These are phyloP conservation scores for Persicaria maculosa DNA, from an alignment of 148 eudicot genomes.

Conservation along the genomic window DNA sequence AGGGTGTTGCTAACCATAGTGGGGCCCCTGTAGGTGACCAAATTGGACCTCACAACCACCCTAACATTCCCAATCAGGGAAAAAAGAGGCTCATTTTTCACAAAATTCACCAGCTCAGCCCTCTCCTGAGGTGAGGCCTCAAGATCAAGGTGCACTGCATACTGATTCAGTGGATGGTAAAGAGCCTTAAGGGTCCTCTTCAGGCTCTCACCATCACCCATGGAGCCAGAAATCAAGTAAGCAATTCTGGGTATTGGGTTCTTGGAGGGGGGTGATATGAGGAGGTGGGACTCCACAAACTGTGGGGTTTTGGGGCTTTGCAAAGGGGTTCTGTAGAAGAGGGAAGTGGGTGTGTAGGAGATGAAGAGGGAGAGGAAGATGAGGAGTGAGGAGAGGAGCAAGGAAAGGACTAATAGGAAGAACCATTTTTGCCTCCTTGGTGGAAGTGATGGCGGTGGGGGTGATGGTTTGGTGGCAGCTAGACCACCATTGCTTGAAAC, in stretches of 20 bases:
- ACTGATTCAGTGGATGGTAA: slow-evolving; percentile 64
- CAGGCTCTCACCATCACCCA: slow-evolving; percentile 59
- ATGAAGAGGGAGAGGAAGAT: slow-evolving; percentile 30
- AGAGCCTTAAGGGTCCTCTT: slow-evolving; percentile 59
- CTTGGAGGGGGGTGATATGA: slow-evolving; percentile 22
- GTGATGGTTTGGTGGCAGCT: slow-evolving; percentile 19
- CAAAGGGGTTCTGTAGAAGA: slow-evolving; percentile 23
- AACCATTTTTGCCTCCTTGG: slow-evolving; percentile 44
- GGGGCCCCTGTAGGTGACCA: slow-evolving; percentile 80
- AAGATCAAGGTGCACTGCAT: slow-evolving; percentile 63
- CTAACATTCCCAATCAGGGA: slow-evolving; percentile 59
- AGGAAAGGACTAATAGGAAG: slow-evolving; percentile 27
- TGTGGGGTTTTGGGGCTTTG: slow-evolving; percentile 23
- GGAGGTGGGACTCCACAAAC: slow-evolving; percentile 60
- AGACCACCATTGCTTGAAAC: slow-evolving; percentile 18
- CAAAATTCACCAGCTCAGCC: slow-evolving; percentile 45
- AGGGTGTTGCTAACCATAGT: slow-evolving; percentile 75
- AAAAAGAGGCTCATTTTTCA: slow-evolving; percentile 41
- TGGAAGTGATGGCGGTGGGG: slow-evolving; percentile 18
- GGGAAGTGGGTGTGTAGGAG: slow-evolving; percentile 26
- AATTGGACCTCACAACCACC: slow-evolving; percentile 49
- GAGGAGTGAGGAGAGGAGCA: slow-evolving; percentile 24
- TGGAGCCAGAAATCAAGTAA: slow-evolving; percentile 65
- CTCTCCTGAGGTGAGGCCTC: slow-evolving; percentile 57
- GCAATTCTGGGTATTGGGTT: slow-evolving; percentile 47